Conservation (phyloP, 768 basidiomycete species). For the Albatrellus ellisii region DNA sequence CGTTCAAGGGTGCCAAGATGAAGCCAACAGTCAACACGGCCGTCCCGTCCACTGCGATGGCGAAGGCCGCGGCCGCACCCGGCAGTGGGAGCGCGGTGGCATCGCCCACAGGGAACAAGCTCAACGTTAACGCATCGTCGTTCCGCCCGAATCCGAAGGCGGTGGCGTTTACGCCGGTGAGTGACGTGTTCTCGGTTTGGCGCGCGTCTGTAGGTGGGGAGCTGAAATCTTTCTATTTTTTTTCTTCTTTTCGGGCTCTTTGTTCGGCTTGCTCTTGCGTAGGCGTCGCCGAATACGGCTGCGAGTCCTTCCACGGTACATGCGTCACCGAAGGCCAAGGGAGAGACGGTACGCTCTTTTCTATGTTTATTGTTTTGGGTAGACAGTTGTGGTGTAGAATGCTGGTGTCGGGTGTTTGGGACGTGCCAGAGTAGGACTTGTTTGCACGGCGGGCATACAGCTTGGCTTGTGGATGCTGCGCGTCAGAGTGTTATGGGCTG, state of each 20-base stretch:
- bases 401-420: too few relatives aligned
- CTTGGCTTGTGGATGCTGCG: too few relatives aligned
- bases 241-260: too few relatives aligned
- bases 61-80: conserved; percentile 17
- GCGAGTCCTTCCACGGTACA: conserved; percentile 10
- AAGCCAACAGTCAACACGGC: conserved; percentile 18
- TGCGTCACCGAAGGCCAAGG: conserved; percentile 18
- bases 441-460: too few relatives aligned
- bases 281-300: conserved; percentile 18
- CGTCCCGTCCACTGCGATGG: conserved; percentile 17
- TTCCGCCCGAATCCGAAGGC: conserved; percentile 86
- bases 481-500: too few relatives aligned
- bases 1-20: conserved; percentile 56
- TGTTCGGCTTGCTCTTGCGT: too few relatives aligned
- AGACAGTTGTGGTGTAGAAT: background rate
- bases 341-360: conserved; percentile 5
- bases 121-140: conserved; percentile 84
- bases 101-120: conserved; percentile 46
- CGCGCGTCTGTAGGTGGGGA: background rate
- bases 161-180: conserved; percentile 59
- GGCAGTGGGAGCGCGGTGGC: conserved; percentile 21
- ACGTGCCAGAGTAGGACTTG: too few relatives aligned
- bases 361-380: background rate
- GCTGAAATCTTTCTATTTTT: conserved; percentile 3
- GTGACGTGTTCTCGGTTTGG: conserved; percentile 8